Conservation (phyloP, 164 flowering plant species). For the Piper betle region DNA sequence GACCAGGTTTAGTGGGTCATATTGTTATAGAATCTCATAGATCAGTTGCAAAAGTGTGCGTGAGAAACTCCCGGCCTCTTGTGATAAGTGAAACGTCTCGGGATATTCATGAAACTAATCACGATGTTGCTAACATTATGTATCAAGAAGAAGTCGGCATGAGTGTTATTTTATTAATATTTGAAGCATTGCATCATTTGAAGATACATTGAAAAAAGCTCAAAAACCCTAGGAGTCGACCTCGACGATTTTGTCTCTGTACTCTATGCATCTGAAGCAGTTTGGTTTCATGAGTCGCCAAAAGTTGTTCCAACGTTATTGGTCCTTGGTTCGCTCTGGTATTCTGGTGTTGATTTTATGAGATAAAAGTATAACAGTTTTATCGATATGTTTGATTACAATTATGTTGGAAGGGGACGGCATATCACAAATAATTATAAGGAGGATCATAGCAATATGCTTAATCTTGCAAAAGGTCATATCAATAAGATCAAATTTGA, state of each 20-base stretch:
- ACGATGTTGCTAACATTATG: slow-evolving; percentile 11
- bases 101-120: slow-evolving; percentile 29
- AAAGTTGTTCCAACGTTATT: no score
- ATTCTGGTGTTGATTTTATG: no score
- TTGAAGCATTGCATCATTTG: slow-evolving; percentile 89
- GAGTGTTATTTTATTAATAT: slow-evolving; percentile 76
- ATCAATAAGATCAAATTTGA: slow-evolving; percentile 78
- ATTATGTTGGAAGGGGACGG: slow-evolving; percentile 66
- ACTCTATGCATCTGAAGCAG: slow-evolving; percentile 56
- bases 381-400: slow-evolving; percentile 61
- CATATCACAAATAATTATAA: no score
- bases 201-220: slow-evolving; percentile 92
- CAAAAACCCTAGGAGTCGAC: slow-evolving; percentile 76
- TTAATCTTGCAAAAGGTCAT: slow-evolving; percentile 83
- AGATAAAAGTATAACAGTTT: slow-evolving; percentile 71
- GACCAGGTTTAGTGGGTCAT: slow-evolving; percentile 80
- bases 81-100: slow-evolving; percentile 22
- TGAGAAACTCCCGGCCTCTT: slow-evolving; percentile 36
- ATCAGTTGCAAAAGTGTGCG: slow-evolving; percentile 78
- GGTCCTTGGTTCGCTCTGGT: slow-evolving; percentile 55
- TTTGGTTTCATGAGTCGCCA: slow-evolving; percentile 73
- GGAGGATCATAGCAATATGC: no score
- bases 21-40: slow-evolving; percentile 72
- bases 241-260: slow-evolving; percentile 83
- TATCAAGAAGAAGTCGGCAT: slow-evolving; percentile 54